These are phyloP conservation scores for Gloeophyllum trabeum DNA, from an alignment of 768 basidiomycete species.

Conservation along the genomic window DNA sequence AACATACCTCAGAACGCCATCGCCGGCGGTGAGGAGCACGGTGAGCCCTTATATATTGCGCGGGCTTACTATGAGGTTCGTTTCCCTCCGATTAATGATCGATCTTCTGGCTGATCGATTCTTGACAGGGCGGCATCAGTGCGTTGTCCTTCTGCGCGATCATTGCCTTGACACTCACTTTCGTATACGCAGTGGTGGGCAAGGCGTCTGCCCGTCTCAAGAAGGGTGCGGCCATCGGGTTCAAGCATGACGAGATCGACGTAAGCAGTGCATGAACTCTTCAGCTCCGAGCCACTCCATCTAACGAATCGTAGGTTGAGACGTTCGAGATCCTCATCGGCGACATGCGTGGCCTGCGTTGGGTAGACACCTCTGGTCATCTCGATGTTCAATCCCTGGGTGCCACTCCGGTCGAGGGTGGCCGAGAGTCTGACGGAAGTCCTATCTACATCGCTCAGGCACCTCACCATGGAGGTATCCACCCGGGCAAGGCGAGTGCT, in stretches of 20 bases:
- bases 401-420: conserved; percentile 52
- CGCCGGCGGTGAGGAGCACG: conserved; percentile 41
- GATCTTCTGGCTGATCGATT: conserved; percentile 3
- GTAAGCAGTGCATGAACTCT: conserved; percentile 21
- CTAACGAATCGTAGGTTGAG: conserved; percentile 28
- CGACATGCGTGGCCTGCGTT: conserved; percentile 39
- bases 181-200: conserved; percentile 38
- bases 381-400: conserved; percentile 33
- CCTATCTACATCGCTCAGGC: conserved; percentile 53
- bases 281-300: conserved; percentile 1
- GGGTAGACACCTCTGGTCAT: conserved; percentile 39
- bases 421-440: conserved; percentile 49
- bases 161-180: conserved; percentile 7
- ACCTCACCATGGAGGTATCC: conserved; percentile 33
- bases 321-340: conserved; percentile 66
- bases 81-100: not conserved
- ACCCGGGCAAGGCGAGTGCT: conserved; percentile 57
- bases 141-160: conserved; percentile 7
- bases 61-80: conserved; percentile 46
- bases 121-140: conserved; percentile 43
- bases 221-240: conserved; percentile 58
- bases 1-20: conserved; percentile 50
- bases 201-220: conserved; percentile 48
- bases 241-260: conserved; percentile 42
- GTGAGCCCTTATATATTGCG: conserved; percentile 42